phyloP scores from a whole-genome alignment of 164 flowering plant species.

The Liquidambar formosana region DNA sequence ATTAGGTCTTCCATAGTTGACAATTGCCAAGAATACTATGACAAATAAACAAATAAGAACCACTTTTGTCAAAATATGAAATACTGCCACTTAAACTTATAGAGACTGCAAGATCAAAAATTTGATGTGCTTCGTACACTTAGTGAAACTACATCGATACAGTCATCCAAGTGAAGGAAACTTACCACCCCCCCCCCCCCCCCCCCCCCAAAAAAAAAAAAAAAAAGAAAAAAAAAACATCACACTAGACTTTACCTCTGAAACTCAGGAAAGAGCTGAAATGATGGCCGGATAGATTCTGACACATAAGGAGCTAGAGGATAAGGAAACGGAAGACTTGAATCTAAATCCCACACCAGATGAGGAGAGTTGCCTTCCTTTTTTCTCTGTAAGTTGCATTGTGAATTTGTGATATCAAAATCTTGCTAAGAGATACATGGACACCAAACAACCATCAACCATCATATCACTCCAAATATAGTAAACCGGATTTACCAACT shows the following conservation, averaged over 20 bases:
- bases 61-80: too few relatives aligned
- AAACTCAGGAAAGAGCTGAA: slow-evolving; percentile 64
- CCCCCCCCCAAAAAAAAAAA: too few relatives aligned
- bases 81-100: too few relatives aligned
- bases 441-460: not conserved
- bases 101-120: not conserved
- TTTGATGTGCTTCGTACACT: not conserved
- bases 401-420: not conserved
- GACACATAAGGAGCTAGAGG: slow-evolving; percentile 60
- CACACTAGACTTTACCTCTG: slow-evolving; percentile 48
- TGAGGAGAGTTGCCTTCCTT: slow-evolving; percentile 36
- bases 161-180: too few relatives aligned
- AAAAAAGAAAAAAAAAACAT: not conserved
- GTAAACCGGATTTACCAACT: not conserved
- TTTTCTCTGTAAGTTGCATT: slow-evolving; percentile 42
- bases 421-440: not conserved
- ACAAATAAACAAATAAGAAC: too few relatives aligned
- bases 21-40: too few relatives aligned
- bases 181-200: too few relatives aligned
- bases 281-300: slow-evolving; percentile 73
- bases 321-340: slow-evolving; percentile 76
- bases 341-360: slow-evolving; percentile 90
- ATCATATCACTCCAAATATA: too few relatives aligned
- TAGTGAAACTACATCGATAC: not conserved
- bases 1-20: not conserved